Evolutionary conservation across 805 yeast genomes (phyloP).

Genomic region (Hanseniaspora thailandica): DNA sequence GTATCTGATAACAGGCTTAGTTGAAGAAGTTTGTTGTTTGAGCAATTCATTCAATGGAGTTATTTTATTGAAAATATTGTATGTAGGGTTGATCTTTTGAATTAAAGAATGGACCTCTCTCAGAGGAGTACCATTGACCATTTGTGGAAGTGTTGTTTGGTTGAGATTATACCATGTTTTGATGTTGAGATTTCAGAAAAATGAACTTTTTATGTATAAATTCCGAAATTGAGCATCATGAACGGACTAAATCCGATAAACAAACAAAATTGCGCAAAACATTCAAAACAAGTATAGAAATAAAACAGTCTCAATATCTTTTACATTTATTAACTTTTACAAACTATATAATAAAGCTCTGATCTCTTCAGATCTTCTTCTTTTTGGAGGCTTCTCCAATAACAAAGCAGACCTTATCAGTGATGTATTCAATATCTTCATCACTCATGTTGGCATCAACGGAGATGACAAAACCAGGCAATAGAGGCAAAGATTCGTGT

Average conservation of each 20-base stretch:
- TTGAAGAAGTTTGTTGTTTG: not conserved
- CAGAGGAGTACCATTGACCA: not conserved
- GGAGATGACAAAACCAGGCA: constrained; percentile 47
- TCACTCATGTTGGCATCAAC: constrained; percentile 37
- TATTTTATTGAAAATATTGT: constrained; percentile 7
- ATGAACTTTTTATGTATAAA: too few relatives aligned
- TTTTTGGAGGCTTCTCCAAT: constrained; percentile 12
- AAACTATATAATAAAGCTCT: too few relatives aligned
- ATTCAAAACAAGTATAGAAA: too few relatives aligned
- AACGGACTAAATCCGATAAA: too few relatives aligned
- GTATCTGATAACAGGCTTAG: constrained; percentile 1
- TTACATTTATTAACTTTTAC: too few relatives aligned
- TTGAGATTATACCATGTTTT: too few relatives aligned
- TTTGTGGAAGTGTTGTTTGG: not conserved
- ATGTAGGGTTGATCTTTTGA: not conserved
- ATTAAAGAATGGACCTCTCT: not conserved
- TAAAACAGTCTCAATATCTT: too few relatives aligned
- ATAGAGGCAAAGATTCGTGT: constrained; percentile 62
- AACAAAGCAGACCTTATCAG: constrained; percentile 2
- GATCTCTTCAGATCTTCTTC: not conserved
- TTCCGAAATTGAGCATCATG: too few relatives aligned
- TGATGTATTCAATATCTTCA: constrained; percentile 28
- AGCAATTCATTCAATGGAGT: not conserved
- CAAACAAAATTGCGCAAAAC: too few relatives aligned
- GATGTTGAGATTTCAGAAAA: too few relatives aligned